Evolutionary conservation across 805 yeast species (phyloP).

Genomic region (Candida jianshihensis): DNA sequence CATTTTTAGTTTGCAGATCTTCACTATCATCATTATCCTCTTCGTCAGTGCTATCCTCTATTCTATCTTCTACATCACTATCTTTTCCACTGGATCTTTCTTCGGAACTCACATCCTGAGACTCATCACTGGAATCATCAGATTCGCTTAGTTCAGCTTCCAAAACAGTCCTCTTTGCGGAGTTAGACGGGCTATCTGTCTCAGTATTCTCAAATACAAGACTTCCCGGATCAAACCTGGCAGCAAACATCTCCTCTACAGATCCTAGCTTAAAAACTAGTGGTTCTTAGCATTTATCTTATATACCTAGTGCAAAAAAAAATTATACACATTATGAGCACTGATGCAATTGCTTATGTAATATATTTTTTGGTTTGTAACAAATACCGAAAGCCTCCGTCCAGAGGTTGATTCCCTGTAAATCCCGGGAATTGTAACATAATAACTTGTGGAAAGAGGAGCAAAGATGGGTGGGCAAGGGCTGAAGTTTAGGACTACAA

Average conservation of each 20-base stretch:
- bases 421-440: too few relatives aligned
- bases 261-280: background rate
- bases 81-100: constrained; percentile 17
- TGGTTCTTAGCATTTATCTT: background rate
- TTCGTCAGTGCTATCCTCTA: constrained; percentile 6
- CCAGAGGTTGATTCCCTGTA: too few relatives aligned
- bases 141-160: constrained; percentile 14
- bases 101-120: too few relatives aligned
- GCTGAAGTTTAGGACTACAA: too few relatives aligned
- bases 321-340: background rate
- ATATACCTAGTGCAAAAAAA: background rate
- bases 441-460: too few relatives aligned
- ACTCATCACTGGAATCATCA: constrained; percentile 10
- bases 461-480: too few relatives aligned
- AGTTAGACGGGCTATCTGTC: background rate
- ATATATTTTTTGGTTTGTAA: too few relatives aligned
- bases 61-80: constrained; percentile 6
- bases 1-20: background rate
- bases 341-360: background rate
- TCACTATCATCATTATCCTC: constrained; percentile 4
- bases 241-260: constrained; percentile 46
- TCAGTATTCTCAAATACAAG: constrained; percentile 6
- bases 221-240: constrained; percentile 50
- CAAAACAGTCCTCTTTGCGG: constrained; percentile 12
- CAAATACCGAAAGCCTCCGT: too few relatives aligned